Conservation (phyloP, 2,329 filamentous ascomycete genomes). For the Pyrenophora graminea region DNA sequence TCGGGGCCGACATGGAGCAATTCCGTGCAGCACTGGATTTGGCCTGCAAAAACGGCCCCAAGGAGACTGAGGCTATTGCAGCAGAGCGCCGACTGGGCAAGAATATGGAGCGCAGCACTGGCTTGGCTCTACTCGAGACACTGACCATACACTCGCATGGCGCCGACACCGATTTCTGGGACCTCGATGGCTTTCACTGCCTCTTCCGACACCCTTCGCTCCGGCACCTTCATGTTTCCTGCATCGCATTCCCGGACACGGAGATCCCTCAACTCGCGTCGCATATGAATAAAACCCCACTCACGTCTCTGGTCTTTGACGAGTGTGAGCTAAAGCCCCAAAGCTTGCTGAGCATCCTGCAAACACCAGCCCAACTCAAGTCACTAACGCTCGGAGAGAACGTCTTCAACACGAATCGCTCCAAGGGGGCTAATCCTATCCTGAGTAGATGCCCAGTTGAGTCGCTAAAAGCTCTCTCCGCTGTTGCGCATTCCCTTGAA, state of each 20-base stretch:
- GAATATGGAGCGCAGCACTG: conserved; percentile 22
- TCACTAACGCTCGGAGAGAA: conserved; percentile 43
- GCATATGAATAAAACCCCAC: conserved; percentile 29
- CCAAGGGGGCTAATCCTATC: conserved; percentile 14
- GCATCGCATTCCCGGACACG: conserved; percentile 26
- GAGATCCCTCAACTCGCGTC: conserved; percentile 26
- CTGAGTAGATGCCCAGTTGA: conserved; percentile 21
- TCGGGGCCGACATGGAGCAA: conserved; percentile 39
- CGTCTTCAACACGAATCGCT: conserved; percentile 29
- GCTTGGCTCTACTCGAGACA: conserved; percentile 33
- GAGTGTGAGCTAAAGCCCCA: conserved; percentile 39
- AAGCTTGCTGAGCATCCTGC: conserved; percentile 32
- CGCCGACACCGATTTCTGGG: conserved; percentile 37
- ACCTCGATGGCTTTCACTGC: conserved; percentile 37
- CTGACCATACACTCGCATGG: conserved; percentile 44
- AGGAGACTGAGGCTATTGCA: conserved; percentile 19
- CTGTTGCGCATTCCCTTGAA: conserved; percentile 40
- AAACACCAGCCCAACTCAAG: conserved; percentile 35
- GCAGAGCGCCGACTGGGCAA: conserved; percentile 17
- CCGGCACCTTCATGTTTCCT: conserved; percentile 40
- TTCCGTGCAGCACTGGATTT: conserved; percentile 34
- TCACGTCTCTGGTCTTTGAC: conserved; percentile 41
- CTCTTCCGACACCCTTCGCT: conserved; percentile 44
- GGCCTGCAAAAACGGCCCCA: conserved; percentile 27
- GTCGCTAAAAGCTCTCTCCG: conserved; percentile 31